These are phyloP conservation scores for Skeletonema costatum DNA, from an alignment of 108 stramenopile species.

Conservation along the genomic window DNA sequence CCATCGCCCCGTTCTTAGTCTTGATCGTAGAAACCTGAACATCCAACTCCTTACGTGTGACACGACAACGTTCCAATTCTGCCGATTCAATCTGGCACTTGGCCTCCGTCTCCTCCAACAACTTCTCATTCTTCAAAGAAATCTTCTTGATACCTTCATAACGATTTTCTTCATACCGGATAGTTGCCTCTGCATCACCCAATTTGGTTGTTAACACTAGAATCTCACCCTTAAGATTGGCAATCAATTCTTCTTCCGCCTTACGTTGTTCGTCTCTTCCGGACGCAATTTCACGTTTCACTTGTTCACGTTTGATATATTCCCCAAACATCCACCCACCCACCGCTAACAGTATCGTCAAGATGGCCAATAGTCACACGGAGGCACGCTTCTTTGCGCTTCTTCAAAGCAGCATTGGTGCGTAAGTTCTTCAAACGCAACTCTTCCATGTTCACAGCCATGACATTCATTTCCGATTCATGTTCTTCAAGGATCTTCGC, in stretches of 20 bases:
- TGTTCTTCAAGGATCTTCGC: slow-evolving; percentile 46
- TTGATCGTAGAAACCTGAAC: slow-evolving; percentile 10
- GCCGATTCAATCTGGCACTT: slow-evolving; percentile 26
- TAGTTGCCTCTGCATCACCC: slow-evolving; percentile 41
- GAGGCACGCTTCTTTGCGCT: slow-evolving; percentile 29
- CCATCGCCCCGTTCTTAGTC: slow-evolving; percentile 10
- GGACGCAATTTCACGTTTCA: slow-evolving; percentile 27
- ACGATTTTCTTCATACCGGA: slow-evolving; percentile 39
- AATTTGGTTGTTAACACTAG: slow-evolving; percentile 7
- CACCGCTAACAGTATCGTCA: not conserved
- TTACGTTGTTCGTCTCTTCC: slow-evolving; percentile 35
- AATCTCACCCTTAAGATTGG: slow-evolving; percentile 10
- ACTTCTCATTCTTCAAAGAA: slow-evolving; percentile 9
- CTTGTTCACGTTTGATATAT: slow-evolving; percentile 22
- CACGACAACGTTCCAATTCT: slow-evolving; percentile 35
- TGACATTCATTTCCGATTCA: slow-evolving; percentile 45
- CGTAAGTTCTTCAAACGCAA: slow-evolving; percentile 19
- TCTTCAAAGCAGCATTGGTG: slow-evolving; percentile 15
- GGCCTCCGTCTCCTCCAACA: slow-evolving; percentile 29
- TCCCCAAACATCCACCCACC: slow-evolving; percentile 35
- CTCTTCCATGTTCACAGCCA: slow-evolving; percentile 45
- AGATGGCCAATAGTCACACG: slow-evolving; percentile 5
- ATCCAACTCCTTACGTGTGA: slow-evolving; percentile 16
- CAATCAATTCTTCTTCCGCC: slow-evolving; percentile 18
- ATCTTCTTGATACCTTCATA: slow-evolving; percentile 21